A percentile compares a stretch with the other conserved stretches of the same genome.
Evolutionary conservation across 2,329 filamentous ascomycete genomes (phyloP).

Genomic region (Penicillium sp.): DNA sequence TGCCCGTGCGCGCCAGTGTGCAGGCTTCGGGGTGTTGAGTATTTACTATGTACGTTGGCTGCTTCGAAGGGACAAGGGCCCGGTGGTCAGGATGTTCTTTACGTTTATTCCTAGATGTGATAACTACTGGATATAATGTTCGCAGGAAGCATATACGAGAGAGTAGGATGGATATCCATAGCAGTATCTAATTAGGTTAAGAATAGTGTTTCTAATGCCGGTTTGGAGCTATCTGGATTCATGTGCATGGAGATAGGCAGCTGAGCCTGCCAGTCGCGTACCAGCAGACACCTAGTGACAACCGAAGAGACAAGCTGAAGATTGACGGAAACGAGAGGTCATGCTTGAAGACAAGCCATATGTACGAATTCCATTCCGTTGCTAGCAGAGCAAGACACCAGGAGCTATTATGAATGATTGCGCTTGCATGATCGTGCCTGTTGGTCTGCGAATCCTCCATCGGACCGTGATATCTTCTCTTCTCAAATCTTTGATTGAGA

Average conservation of each 20-base stretch:
- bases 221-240: not conserved
- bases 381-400: constrained; percentile 1
- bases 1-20: no score
- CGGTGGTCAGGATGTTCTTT: constrained; percentile 10
- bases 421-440: constrained; percentile 3
- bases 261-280: no score
- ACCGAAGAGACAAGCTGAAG: not conserved
- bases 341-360: not conserved
- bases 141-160: constrained; percentile 1
- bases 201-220: not conserved
- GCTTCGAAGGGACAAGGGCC: constrained; percentile 11
- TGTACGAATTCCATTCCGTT: constrained; percentile 6
- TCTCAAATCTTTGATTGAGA: constrained; percentile 6
- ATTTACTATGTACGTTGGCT: constrained; percentile 17
- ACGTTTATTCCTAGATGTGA: no score
- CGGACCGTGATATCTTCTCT: not conserved
- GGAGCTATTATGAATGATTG: constrained; percentile 10
- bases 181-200: not conserved
- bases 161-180: constrained; percentile 7
- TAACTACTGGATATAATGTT: constrained; percentile 11
- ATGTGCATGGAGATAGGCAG: no score
- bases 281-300: no score
- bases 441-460: not conserved
- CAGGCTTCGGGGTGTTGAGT: constrained; percentile 14
- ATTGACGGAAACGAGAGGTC: not conserved